A percentile compares a stretch with the other conserved stretches of the same genome.
Evolutionary conservation across 768 basidiomycete genomes (phyloP).

Genomic region (Macrocybe gigantea): DNA sequence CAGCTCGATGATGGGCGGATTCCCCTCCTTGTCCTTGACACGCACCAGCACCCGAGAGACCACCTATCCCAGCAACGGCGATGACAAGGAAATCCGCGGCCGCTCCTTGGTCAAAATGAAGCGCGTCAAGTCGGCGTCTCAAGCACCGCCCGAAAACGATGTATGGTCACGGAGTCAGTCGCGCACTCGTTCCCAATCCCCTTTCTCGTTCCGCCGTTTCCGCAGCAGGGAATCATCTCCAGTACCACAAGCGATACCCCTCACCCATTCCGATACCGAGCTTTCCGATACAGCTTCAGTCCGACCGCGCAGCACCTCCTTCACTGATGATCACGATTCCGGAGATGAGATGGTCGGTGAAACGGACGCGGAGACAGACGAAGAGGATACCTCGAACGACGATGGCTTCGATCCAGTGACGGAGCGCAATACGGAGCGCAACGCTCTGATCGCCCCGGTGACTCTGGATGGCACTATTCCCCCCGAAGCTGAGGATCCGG

Average conservation of each 20-base stretch:
- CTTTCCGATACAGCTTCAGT: constrained; percentile 47
- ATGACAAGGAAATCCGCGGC: constrained; percentile 48
- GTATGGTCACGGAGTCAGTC: constrained; percentile 42
- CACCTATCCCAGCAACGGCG: constrained; percentile 23
- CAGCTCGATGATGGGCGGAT: constrained; percentile 65
- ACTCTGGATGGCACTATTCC: constrained; percentile 24
- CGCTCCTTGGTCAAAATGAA: constrained; percentile 43
- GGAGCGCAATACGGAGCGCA: constrained; percentile 83
- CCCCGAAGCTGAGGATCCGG: constrained; percentile 58
- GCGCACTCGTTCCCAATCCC: constrained; percentile 73
- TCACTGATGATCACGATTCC: constrained; percentile 53
- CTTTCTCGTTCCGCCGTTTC: constrained; percentile 70
- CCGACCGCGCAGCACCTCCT: constrained; percentile 54
- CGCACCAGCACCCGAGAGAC: constrained; percentile 42
- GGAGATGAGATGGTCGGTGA: constrained; percentile 53
- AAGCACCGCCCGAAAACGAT: constrained; percentile 30
- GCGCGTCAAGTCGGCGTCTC: constrained; percentile 43
- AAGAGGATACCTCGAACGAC: constrained; percentile 55
- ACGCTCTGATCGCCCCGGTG: constrained; percentile 46
- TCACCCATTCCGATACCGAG: constrained; percentile 60
- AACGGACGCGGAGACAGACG: constrained; percentile 52
- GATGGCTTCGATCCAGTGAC: constrained; percentile 74
- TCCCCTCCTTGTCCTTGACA: constrained; percentile 59
- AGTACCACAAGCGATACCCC: constrained; percentile 33
- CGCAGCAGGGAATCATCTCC: constrained; percentile 20